Percentiles rank a stretch among this genome's conserved stretches.
Evolutionary conservation across 2,329 filamentous ascomycete species (phyloP).

Genomic region (Sclerotinia trifoliorum): DNA sequence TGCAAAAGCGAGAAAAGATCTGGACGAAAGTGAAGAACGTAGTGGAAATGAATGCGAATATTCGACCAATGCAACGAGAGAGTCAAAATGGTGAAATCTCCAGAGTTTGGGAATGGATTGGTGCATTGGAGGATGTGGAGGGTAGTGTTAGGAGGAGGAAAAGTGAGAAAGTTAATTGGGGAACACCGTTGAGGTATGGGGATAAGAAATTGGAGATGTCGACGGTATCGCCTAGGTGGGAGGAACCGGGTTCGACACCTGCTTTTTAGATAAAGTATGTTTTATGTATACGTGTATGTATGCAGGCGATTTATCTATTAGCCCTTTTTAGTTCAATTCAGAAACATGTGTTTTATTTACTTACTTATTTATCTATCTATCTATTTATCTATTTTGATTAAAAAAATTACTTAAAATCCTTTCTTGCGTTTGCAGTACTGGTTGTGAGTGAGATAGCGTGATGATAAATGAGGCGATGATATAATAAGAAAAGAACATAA

Average conservation of each 20-base stretch:
- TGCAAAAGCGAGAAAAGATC: slow-evolving; percentile 72
- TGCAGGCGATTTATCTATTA: background rate
- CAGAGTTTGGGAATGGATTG: slow-evolving; percentile 69
- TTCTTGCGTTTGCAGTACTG: too few relatives aligned
- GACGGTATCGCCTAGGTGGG: slow-evolving; percentile 33
- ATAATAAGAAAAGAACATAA: too few relatives aligned
- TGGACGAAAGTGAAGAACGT: slow-evolving; percentile 82
- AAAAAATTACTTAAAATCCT: too few relatives aligned
- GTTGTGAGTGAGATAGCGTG: too few relatives aligned
- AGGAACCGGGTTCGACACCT: slow-evolving; percentile 35
- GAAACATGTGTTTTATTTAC: too few relatives aligned
- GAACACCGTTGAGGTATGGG: slow-evolving; percentile 26
- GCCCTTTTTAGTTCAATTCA: background rate
- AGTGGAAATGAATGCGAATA: slow-evolving; percentile 92
- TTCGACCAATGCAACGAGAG: slow-evolving; percentile 72
- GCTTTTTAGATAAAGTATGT: slow-evolving; percentile 35
- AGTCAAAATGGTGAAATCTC: slow-evolving; percentile 63
- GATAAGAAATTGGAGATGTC: background rate
- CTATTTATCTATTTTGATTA: too few relatives aligned
- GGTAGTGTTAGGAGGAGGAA: slow-evolving; percentile 48
- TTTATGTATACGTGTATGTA: background rate
- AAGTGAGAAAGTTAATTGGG: slow-evolving; percentile 45
- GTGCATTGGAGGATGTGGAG: slow-evolving; percentile 47
- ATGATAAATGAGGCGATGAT: too few relatives aligned
- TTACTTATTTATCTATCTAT: too few relatives aligned